Base-by-base conservation (phyloP, 768 basidiomycete genomes). In the Naganishia onofrii region DNA sequence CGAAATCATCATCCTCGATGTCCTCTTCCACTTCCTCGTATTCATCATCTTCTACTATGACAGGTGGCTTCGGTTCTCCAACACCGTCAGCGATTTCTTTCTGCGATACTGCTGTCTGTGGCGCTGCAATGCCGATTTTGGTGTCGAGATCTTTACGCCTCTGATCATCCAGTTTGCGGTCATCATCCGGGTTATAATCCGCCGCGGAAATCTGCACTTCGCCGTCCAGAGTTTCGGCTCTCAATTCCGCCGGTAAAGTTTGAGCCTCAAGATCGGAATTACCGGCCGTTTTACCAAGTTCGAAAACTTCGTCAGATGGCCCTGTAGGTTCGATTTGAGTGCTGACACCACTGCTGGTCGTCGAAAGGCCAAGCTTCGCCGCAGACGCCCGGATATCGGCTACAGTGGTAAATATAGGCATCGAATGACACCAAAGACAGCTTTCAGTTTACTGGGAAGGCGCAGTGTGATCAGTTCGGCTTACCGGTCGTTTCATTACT, bases 121-220 rank as follows among this genome's bases (percentile, higher is more conserved):
- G 60, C 13, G 21, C 36, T 60, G 66, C 34, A 68, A 21, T 57
- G 10, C 36, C 66, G 15, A 64, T 65, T 32, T 74, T 73, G 63
- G 70, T 69, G 56, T 71, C 81, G 31, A 82, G 79, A 72, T 83
- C 76, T 77, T 86, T 83, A 36, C 87, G 85, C 72, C 87, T 87
- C 70, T 88, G 87, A 71, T 92, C 90, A 72, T 94, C 92, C 77
- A 91, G 91, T 28, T 89, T 85, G 28, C 89, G 86, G 82, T 97
- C 95, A 74, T 89, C 78, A 74, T 85, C 87, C 38, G 89, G 88
- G 78, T 97, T 90, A 81, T 96, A 96, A 81, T 97, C 94, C 54
- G 93, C 94, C 26, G 94, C 94, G 34, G 88, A 90, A 53, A 96
- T 84, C 76, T 92, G 90, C 74, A 89, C 88, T 38, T 79, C 84